phyloP scores from a whole-genome alignment of 1,284 basidiomycete genomes.

The Cystobasidium slooffiae region DNA sequence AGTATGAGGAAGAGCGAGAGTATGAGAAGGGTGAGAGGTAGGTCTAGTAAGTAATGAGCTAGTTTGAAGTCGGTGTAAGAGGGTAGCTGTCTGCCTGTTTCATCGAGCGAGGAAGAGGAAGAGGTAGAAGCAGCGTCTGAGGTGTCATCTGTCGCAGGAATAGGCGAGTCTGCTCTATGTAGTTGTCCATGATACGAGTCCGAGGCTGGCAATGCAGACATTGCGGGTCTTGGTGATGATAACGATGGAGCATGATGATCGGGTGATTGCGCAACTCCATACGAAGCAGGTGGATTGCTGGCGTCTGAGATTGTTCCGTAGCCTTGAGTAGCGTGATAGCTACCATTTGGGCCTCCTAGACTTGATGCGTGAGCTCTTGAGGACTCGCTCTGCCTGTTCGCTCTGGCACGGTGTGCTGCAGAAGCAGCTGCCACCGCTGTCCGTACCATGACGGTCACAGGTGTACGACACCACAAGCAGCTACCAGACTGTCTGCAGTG shows the following conservation, averaged over 20 bases:
- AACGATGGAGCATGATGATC: conserved; percentile 1
- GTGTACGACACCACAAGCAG: too few species aligned
- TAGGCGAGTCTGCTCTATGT: conserved; percentile 7
- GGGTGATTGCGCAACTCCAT: neutral
- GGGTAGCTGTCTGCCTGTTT: conserved; percentile 9
- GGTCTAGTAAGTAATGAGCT: conserved; percentile 28
- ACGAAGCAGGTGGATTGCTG: neutral
- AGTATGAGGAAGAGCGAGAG: conserved; percentile 28
- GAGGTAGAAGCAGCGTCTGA: neutral
- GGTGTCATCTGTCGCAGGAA: neutral
- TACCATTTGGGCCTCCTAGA: neutral
- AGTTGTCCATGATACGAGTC: conserved; percentile 16
- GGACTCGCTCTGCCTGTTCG: neutral
- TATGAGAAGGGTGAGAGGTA: conserved; percentile 39
- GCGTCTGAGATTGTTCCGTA: conserved; percentile 7
- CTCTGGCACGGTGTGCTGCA: conserved; percentile 9
- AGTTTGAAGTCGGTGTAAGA: conserved; percentile 37
- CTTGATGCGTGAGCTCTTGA: neutral
- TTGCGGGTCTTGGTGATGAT: neutral
- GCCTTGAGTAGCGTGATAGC: neutral
- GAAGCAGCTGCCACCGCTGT: conserved; percentile 9
- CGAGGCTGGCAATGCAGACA: neutral
- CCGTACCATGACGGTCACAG: conserved; percentile 1
- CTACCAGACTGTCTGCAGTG: too few species aligned
- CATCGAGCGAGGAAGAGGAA: conserved; percentile 5